Percentiles rank a stretch among this genome's conserved stretches.
Evolutionary conservation across 169 alveolate species (phyloP).

Genomic region (Cryptosporidium sp.): DNA sequence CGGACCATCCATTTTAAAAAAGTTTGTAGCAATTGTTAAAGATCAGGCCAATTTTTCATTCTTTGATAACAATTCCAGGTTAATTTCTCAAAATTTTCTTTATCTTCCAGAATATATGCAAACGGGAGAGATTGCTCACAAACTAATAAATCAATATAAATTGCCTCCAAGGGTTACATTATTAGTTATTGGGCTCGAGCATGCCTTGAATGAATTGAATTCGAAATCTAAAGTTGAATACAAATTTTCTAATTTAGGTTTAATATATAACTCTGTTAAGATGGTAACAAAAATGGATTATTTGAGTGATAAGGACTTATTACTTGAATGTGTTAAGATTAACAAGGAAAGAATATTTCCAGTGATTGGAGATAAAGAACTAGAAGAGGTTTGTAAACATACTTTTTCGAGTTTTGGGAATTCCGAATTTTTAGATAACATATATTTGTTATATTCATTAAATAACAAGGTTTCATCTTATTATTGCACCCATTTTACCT

Average conservation of each 20-base stretch:
- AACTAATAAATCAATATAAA: constrained; percentile 15
- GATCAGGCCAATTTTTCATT: constrained; percentile 12
- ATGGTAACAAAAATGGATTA: constrained; percentile 8
- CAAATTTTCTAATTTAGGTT: constrained; percentile 14
- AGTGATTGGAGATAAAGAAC: constrained; percentile 3
- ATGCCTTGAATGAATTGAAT: constrained; percentile 14
- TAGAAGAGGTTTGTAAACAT: background rate
- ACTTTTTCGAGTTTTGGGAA: background rate
- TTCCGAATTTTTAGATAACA: background rate
- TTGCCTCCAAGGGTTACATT: constrained; percentile 57
- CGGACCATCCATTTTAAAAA: background rate
- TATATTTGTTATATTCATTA: constrained; percentile 37
- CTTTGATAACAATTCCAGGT: constrained; percentile 14
- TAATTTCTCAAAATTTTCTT: background rate
- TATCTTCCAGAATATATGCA: constrained; percentile 57
- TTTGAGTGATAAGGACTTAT: background rate
- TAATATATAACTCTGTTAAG: constrained; percentile 33
- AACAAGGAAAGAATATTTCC: constrained; percentile 29
- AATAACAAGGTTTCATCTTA: constrained; percentile 33
- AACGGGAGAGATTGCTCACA: background rate
- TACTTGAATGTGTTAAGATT: constrained; percentile 1
- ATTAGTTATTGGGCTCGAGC: constrained; percentile 1
- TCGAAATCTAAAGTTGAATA: background rate
- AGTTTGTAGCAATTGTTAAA: constrained; percentile 10
- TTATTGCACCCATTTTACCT: constrained; percentile 53